Conservation (phyloP, 495 filamentous ascomycete genomes). For the Penicillium flavigenum region DNA sequence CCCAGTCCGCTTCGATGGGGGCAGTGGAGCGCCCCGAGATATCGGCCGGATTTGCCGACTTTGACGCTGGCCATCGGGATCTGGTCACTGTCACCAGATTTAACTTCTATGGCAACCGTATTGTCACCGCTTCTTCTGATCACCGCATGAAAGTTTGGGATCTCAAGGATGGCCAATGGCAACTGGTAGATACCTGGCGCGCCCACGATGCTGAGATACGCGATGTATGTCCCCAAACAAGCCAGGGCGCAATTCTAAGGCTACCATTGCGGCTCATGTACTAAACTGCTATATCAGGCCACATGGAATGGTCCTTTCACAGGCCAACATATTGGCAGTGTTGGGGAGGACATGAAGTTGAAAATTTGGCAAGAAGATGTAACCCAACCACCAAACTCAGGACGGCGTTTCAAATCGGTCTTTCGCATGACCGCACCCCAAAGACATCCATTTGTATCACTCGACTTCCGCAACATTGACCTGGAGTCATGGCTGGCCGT, state of each 20-base stretch:
- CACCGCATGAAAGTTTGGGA: slow-evolving; percentile 94
- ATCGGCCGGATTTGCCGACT: slow-evolving; percentile 57
- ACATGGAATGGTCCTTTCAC: slow-evolving; percentile 73
- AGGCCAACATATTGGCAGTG: slow-evolving; percentile 62
- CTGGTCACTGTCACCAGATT: slow-evolving; percentile 51
- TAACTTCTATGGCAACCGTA: slow-evolving; percentile 85
- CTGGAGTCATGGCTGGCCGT: slow-evolving; percentile 78
- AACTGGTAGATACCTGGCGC: slow-evolving; percentile 80
- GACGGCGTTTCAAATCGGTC: slow-evolving; percentile 72
- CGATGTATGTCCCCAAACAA: slow-evolving; percentile 57
- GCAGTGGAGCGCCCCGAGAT: slow-evolving; percentile 32
- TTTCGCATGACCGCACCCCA: slow-evolving; percentile 56
- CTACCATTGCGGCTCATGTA: slow-evolving; percentile 7
- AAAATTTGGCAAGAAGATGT: slow-evolving; percentile 89
- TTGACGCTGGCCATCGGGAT: slow-evolving; percentile 64
- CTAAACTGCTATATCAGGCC: slow-evolving; percentile 50
- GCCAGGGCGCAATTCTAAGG: neutral
- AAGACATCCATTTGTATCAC: slow-evolving; percentile 67
- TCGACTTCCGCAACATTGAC: slow-evolving; percentile 75
- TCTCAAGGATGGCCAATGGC: slow-evolving; percentile 74
- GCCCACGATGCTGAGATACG: slow-evolving; percentile 90
- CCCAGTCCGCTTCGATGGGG: slow-evolving; percentile 23
- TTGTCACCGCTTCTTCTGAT: slow-evolving; percentile 87
- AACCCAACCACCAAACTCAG: slow-evolving; percentile 64
- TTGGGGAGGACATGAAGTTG: slow-evolving; percentile 83